Evolutionary conservation across 1,284 basidiomycete species (phyloP), one percentile per base, ranked within the genome.

Genomic region (Ceratobasidium sp.): DNA sequence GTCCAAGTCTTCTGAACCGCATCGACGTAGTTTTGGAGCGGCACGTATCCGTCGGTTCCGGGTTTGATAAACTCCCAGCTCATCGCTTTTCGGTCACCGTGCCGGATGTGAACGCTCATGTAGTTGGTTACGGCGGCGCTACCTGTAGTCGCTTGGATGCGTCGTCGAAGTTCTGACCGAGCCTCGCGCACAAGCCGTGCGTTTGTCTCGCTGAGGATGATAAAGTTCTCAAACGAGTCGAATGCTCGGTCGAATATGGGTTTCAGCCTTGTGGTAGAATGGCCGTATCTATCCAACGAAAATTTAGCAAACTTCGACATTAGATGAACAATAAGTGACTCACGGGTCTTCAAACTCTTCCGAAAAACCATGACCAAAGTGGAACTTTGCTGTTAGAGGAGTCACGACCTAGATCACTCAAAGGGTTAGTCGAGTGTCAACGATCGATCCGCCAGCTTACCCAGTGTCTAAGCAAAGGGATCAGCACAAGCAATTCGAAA

Each of bases 271-370:
- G 89, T 88, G 32, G 91, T 82, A 32, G 85, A 82, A 70, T 86
- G 87, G 1, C 82, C 86, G 80, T 89, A 90, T 54, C 90, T 22
- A 44, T 29, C 6, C 73, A 64, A 51, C 57, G n/a, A 54, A 25
- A 68, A 61, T 40, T 66, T n/a, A 51, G 62, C 7, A 22, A 17
- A 15, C 15, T 13, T 25, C 8, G 64, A 37, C 22, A 17, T 65
- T 34, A 22, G 17, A 40, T 13, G 57, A 22, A 59, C 25, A 66
- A 68, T 37, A 66, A n/a, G 40, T 56, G 15, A 85, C 89, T 70
- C 82, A 92, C 90, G 90, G 82, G 80, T 92, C 85, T 81, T 91
- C 89, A 78, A 89, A 92, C 61, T 87, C 83, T 54, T 91, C 86
- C 6, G 80, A 82, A 81, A 89, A 92, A 1, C 78, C 81, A 79